A percentile compares a stretch with the other conserved stretches of the same genome.
Evolutionary conservation across 768 basidiomycete species (phyloP).

Genomic region (Mycena amicta): DNA sequence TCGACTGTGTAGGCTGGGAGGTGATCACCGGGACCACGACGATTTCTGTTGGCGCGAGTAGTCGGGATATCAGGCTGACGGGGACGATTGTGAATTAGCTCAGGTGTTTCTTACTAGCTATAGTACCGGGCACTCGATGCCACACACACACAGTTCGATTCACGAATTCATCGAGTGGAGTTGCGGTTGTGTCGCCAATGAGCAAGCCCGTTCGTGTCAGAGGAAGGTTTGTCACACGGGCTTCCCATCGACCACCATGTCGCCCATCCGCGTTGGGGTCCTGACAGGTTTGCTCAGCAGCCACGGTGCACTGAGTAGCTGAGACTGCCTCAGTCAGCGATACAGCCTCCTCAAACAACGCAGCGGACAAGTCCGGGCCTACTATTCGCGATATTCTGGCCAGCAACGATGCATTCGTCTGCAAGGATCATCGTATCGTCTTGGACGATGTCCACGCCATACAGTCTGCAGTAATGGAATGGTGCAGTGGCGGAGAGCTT

Average conservation of each 20-base stretch:
- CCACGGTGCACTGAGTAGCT: neutral
- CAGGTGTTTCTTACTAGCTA: no score
- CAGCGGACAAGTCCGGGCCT: conserved; percentile 69
- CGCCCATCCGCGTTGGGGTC: conserved; percentile 23
- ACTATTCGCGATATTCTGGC: conserved; percentile 55
- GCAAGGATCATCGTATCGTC: conserved; percentile 49
- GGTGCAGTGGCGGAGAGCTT: conserved; percentile 47
- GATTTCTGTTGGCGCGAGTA: conserved; percentile 52
- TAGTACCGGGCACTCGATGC: no score
- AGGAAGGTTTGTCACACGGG: no score
- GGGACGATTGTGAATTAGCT: conserved; percentile 43
- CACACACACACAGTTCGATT: no score
- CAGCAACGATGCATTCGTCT: conserved; percentile 35
- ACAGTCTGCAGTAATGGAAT: conserved; percentile 45
- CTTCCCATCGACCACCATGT: conserved; percentile 5
- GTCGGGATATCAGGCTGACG: conserved; percentile 49
- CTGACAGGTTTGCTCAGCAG: conserved; percentile 21
- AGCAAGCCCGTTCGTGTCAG: no score
- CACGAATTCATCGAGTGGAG: no score
- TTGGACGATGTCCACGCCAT: conserved; percentile 67
- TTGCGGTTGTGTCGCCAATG: no score
- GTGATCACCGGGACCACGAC: conserved; percentile 52
- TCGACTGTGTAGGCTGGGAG: conserved; percentile 40
- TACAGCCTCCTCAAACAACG: conserved; percentile 52
- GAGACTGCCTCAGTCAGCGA: conserved; percentile 61